Percentiles rank a stretch among this genome's conserved stretches.
These are phyloP conservation scores for Hevea brasiliensis DNA, from an alignment of 345 rosid genomes.

Conservation along the genomic window DNA sequence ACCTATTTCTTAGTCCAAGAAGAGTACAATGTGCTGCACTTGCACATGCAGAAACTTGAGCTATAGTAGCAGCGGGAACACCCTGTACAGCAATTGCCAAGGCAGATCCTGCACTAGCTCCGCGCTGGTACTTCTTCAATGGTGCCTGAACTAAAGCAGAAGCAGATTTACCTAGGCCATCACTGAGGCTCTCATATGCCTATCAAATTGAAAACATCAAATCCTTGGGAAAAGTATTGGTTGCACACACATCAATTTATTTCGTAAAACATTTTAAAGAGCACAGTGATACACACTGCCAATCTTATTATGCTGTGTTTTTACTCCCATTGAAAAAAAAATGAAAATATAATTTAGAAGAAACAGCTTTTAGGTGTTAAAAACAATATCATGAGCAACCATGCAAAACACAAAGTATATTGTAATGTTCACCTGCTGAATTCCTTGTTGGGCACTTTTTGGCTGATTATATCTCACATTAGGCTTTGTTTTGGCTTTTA, in stretches of 20 bases:
- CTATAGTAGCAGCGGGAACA: conserved; percentile 92
- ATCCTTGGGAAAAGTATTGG: not conserved
- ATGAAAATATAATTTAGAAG: not conserved
- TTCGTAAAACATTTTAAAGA: not conserved
- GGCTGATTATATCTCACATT: conserved; percentile 80
- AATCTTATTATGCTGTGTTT: not conserved
- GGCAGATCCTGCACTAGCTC: conserved; percentile 82
- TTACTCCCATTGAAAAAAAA: not conserved
- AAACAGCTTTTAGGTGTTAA: not conserved
- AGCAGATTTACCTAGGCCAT: conserved; percentile 88
- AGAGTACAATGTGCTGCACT: conserved; percentile 75
- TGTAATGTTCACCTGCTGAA: conserved; percentile 59
- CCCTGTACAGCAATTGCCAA: conserved; percentile 72
- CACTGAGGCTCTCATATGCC: conserved; percentile 85
- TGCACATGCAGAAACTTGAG: conserved; percentile 86
- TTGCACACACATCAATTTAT: not conserved
- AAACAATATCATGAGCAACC: not conserved
- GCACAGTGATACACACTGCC: not conserved
- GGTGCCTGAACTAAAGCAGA: conserved; percentile 85
- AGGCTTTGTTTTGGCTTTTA: conserved; percentile 45
- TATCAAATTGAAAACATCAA: conserved; percentile 35
- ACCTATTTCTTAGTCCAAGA: conserved; percentile 94
- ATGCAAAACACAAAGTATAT: conserved; percentile 9
- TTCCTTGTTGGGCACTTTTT: conserved; percentile 80
- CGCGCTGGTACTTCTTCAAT: conserved; percentile 73